Percentiles rank a stretch among this genome's conserved stretches.
Evolutionary conservation across 768 basidiomycete genomes (phyloP).

Genomic region (Leccinum pellstonianum): DNA sequence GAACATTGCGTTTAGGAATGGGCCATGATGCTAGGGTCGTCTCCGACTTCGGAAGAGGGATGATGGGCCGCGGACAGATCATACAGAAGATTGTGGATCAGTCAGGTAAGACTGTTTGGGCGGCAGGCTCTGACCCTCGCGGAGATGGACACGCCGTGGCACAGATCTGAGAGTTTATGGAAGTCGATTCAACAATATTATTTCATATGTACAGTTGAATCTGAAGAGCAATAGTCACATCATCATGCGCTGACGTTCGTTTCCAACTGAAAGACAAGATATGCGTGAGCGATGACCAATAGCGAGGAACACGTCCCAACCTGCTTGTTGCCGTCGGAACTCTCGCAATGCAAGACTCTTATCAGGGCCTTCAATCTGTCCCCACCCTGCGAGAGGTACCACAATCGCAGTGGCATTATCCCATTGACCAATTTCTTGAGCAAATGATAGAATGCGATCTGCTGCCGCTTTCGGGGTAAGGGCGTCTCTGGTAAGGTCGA

Average conservation of each 20-base stretch:
- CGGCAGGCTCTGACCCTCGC: slow-evolving; percentile 87
- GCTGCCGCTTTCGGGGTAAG: slow-evolving; percentile 79
- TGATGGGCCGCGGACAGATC: slow-evolving; percentile 85
- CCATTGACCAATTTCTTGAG: slow-evolving; percentile 77
- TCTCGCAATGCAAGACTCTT: slow-evolving; percentile 79
- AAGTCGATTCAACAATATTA: slow-evolving; percentile 1
- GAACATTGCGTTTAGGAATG: slow-evolving; percentile 55
- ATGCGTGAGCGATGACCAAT: slow-evolving; percentile 3
- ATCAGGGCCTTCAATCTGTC: slow-evolving; percentile 74
- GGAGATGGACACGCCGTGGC: slow-evolving; percentile 86
- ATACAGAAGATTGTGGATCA: slow-evolving; percentile 75
- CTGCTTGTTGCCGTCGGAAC: slow-evolving; percentile 68
- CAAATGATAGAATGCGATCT: slow-evolving; percentile 75
- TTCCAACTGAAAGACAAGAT: slow-evolving; percentile 46
- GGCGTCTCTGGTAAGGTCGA: slow-evolving; percentile 79
- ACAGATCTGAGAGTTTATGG: slow-evolving; percentile 56
- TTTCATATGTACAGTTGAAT: not conserved
- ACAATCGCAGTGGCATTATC: slow-evolving; percentile 94
- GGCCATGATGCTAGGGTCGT: slow-evolving; percentile 79
- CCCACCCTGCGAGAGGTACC: slow-evolving; percentile 92
- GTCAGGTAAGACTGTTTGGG: slow-evolving; percentile 83
- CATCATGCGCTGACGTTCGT: slow-evolving; percentile 60
- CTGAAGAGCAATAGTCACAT: slow-evolving; percentile 27
- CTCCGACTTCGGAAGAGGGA: slow-evolving; percentile 55
- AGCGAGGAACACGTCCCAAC: slow-evolving; percentile 32